phyloP scores from a whole-genome alignment of 106 monocot genomes.

The Iris macrosiphon region DNA sequence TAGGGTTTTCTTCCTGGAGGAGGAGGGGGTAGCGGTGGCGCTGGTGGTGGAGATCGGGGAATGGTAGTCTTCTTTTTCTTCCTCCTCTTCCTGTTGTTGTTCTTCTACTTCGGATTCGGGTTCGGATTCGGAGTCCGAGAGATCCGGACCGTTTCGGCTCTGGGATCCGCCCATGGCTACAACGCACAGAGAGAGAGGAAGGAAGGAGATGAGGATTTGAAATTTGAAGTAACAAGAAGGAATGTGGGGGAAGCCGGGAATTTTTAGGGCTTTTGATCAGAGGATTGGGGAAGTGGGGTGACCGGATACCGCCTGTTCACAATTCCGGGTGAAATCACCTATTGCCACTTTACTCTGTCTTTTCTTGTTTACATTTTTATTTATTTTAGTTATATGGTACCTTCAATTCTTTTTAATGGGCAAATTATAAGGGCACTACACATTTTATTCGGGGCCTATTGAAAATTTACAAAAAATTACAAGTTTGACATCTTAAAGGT shows the following conservation, averaged over 20 bases:
- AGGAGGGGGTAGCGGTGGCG: background rate
- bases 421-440: too few species aligned
- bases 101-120: slow-evolving; percentile 31
- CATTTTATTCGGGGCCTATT: too few species aligned
- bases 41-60: background rate
- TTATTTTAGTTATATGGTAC: too few species aligned
- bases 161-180: slow-evolving; percentile 73
- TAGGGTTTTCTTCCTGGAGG: slow-evolving; percentile 1
- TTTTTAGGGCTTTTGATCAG: background rate
- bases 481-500: too few species aligned
- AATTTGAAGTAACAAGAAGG: slow-evolving; percentile 6
- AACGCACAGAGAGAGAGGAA: slow-evolving; percentile 5
- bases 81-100: slow-evolving; percentile 12
- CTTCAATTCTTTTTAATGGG: too few species aligned
- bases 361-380: too few species aligned
- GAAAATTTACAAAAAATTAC: too few species aligned
- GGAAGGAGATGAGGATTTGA: slow-evolving; percentile 7
- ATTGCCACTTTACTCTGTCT: too few species aligned
- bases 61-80: slow-evolving; percentile 19
- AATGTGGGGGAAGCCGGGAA: background rate
- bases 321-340: too few species aligned
- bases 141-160: slow-evolving; percentile 73
- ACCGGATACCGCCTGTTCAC: background rate
- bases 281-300: background rate
- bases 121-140: slow-evolving; percentile 60